These are phyloP conservation scores for Ogataea methanolica DNA, from an alignment of 805 yeast species.

Conservation along the genomic window DNA sequence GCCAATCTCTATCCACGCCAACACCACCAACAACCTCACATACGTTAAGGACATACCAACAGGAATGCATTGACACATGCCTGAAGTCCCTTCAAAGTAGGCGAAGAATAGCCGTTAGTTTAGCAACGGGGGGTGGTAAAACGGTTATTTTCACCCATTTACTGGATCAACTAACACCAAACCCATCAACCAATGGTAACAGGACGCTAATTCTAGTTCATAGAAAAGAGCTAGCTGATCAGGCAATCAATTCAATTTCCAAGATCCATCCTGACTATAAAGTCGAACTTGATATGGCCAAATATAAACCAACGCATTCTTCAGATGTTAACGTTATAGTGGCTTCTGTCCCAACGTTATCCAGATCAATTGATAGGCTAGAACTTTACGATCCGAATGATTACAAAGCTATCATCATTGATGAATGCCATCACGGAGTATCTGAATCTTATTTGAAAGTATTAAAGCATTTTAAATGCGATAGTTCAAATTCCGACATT, in stretches of 20 bases:
- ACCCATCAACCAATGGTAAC: slow-evolving; percentile 26
- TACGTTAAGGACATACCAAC: slow-evolving; percentile 48
- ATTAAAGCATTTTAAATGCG: slow-evolving; percentile 53
- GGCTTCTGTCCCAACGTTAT: slow-evolving; percentile 71
- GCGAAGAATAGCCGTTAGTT: slow-evolving; percentile 67
- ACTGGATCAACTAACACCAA: slow-evolving; percentile 34
- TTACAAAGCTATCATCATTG: slow-evolving; percentile 74
- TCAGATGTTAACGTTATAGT: slow-evolving; percentile 57
- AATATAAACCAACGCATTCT: slow-evolving; percentile 32
- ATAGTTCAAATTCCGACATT: slow-evolving; percentile 35
- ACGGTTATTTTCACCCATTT: slow-evolving; percentile 71
- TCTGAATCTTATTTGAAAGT: slow-evolving; percentile 62
- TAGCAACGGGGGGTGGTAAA: slow-evolving; percentile 96
- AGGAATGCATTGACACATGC: slow-evolving; percentile 60
- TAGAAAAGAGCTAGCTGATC: slow-evolving; percentile 71
- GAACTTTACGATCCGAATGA: slow-evolving; percentile 48
- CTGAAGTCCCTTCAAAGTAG: slow-evolving; percentile 37
- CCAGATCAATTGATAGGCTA: slow-evolving; percentile 40
- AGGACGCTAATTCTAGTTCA: slow-evolving; percentile 69
- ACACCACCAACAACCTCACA: not conserved
- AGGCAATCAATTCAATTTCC: slow-evolving; percentile 52
- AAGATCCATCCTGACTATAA: slow-evolving; percentile 43
- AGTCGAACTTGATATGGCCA: slow-evolving; percentile 71
- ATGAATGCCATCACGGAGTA: slow-evolving; percentile 91
- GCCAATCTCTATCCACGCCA: no score